Evolutionary conservation across 2,329 filamentous ascomycete species (phyloP).

Genomic region (Trichoderma aggressivum): DNA sequence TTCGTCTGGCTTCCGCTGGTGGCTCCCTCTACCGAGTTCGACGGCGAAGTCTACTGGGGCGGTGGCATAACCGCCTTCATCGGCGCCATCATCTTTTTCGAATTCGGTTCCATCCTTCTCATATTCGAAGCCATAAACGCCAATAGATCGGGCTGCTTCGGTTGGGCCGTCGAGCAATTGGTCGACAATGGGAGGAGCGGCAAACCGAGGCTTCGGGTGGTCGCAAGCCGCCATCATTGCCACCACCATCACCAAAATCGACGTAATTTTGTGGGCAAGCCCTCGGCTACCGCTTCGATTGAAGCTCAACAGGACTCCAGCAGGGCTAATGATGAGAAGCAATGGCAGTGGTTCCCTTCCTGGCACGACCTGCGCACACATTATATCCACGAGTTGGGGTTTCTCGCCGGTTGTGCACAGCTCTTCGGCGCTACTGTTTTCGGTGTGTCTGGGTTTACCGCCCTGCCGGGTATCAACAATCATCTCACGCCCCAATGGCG

Average conservation of each 20-base stretch:
- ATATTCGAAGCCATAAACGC: constrained; percentile 68
- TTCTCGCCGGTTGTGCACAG: constrained; percentile 55
- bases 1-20: constrained; percentile 61
- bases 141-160: constrained; percentile 62
- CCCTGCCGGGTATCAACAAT: constrained; percentile 51
- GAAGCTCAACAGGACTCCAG: neutral
- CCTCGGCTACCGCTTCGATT: neutral
- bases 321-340: constrained; percentile 21
- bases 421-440: constrained; percentile 59
- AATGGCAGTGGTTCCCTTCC: constrained; percentile 60
- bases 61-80: constrained; percentile 63
- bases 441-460: constrained; percentile 60
- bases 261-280: constrained; percentile 22
- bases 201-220: constrained; percentile 3
- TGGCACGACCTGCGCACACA: constrained; percentile 54
- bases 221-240: constrained; percentile 22
- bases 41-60: constrained; percentile 48
- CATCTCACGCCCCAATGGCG: constrained; percentile 43
- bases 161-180: constrained; percentile 60
- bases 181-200: constrained; percentile 29
- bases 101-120: constrained; percentile 59
- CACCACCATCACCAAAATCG: constrained; percentile 29
- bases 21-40: constrained; percentile 51
- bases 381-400: constrained; percentile 60
- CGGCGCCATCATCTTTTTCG: constrained; percentile 62